phyloP scores from a whole-genome alignment of 106 monocot genomes.

The Allium fistulosum region DNA sequence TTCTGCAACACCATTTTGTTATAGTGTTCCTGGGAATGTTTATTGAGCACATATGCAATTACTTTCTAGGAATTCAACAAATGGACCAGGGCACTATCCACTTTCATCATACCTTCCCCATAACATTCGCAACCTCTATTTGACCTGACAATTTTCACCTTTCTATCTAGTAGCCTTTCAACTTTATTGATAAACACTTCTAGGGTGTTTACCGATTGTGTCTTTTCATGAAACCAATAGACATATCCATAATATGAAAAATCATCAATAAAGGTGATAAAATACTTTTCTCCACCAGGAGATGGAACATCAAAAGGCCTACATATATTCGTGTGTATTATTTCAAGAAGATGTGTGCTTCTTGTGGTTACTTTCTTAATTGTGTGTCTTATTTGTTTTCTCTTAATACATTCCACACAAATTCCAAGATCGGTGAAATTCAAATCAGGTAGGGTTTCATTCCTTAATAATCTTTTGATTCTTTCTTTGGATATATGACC shows the following conservation, averaged over 20 bases:
- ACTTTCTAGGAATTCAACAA: constrained; percentile 4
- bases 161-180: constrained; percentile 7
- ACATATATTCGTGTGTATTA: no score
- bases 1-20: constrained; percentile 8
- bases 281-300: no score
- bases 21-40: neutral
- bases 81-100: constrained; percentile 9
- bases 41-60: neutral
- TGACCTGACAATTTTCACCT: neutral
- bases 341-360: no score
- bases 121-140: constrained; percentile 5
- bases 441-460: no score
- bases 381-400: no score
- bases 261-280: constrained; percentile 9
- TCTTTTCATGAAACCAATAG: constrained; percentile 2
- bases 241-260: constrained; percentile 12
- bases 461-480: no score
- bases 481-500: no score
- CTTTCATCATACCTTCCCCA: constrained; percentile 6
- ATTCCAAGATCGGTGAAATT: no score
- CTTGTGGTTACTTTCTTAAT: no score
- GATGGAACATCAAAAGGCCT: no score
- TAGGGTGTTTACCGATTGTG: neutral
- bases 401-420: no score
- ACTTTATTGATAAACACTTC: constrained; percentile 4